A percentile compares a stretch with the other conserved stretches of the same genome.
Evolutionary conservation across 352 stramenopile species (phyloP).

Genomic region (Phytophthora sp.): DNA sequence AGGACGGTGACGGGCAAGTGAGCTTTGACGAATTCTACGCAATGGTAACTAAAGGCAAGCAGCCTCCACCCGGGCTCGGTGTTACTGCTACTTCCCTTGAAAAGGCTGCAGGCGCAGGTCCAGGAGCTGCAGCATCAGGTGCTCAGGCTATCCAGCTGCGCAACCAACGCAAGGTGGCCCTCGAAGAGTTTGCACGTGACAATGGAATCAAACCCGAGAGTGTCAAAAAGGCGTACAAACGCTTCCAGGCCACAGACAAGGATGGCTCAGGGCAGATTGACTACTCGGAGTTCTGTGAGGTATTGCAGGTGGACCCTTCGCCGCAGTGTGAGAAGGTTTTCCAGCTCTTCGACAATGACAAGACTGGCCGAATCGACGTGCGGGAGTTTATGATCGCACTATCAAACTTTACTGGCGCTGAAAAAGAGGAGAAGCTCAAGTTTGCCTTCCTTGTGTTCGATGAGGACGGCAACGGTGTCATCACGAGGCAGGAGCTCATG

Average conservation of each 20-base stretch:
- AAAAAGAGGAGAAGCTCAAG: conserved; percentile 97
- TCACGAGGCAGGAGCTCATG: conserved; percentile 94
- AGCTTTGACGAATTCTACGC: conserved; percentile 96
- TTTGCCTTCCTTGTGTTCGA: conserved; percentile 97
- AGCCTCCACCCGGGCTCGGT: conserved; percentile 87
- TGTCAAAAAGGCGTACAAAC: conserved; percentile 97
- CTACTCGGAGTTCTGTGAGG: conserved; percentile 97
- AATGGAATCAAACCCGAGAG: conserved; percentile 96
- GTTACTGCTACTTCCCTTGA: conserved; percentile 39
- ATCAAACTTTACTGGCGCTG: conserved; percentile 93
- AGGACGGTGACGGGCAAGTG: conserved; percentile 95
- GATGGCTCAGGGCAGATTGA: conserved; percentile 95
- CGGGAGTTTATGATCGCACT: conserved; percentile 95
- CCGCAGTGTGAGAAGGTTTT: conserved; percentile 94
- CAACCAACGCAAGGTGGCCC: conserved; percentile 90
- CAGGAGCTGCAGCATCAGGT: conserved; percentile 37
- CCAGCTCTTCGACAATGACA: conserved; percentile 95
- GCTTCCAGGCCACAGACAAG: conserved; percentile 95
- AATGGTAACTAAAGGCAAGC: conserved; percentile 95
- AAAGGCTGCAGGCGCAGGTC: conserved; percentile 33
- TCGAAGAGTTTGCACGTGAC: conserved; percentile 95
- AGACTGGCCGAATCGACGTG: conserved; percentile 92
- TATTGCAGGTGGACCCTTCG: conserved; percentile 94
- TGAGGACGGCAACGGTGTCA: conserved; percentile 94
- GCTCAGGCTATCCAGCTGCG: conserved; percentile 90